These are phyloP conservation scores for Lentinula sp. DNA, from an alignment of 768 basidiomycete species.

Conservation along the genomic window DNA sequence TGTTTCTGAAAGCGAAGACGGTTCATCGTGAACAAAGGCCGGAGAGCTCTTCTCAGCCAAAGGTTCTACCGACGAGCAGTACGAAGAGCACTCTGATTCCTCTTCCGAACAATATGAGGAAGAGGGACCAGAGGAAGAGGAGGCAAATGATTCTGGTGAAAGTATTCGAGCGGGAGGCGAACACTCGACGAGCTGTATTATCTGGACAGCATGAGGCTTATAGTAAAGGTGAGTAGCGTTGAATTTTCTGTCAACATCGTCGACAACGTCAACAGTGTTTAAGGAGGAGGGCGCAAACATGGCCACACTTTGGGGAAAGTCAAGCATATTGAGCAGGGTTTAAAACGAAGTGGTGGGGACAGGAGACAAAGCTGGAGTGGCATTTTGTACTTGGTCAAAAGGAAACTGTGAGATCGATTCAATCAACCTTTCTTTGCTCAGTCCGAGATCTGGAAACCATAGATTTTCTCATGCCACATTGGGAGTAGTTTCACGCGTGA, in stretches of 20 bases:
- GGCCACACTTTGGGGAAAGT: constrained; percentile 18
- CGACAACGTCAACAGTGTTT: constrained; percentile 15
- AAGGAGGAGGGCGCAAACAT: constrained; percentile 9
- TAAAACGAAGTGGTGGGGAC: constrained; percentile 1
- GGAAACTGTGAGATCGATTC: constrained; percentile 8
- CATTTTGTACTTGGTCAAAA: constrained; percentile 6
- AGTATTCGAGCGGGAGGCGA: constrained; percentile 48
- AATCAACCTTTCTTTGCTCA: constrained; percentile 2
- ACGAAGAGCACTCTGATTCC: constrained; percentile 48
- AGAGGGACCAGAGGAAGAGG: constrained; percentile 30
- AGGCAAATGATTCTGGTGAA: constrained; percentile 24
- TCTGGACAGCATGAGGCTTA: constrained; percentile 44
- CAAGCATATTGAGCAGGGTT: constrained; percentile 15
- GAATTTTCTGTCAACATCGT: constrained; percentile 28
- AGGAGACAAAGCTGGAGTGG: not conserved
- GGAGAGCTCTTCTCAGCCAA: constrained; percentile 27
- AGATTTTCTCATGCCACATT: constrained; percentile 8
- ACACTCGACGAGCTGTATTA: constrained; percentile 73
- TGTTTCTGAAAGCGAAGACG: constrained; percentile 38
- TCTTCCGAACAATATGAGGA: constrained; percentile 33
- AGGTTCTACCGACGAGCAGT: constrained; percentile 62
- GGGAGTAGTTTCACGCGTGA: constrained; percentile 1
- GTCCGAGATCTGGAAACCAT: constrained; percentile 5
- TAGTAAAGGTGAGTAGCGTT: constrained; percentile 37
- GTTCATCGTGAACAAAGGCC: constrained; percentile 14